A percentile compares a stretch with the other conserved stretches of the same genome.
Conservation (phyloP, 805 yeast species). For the Yamadazyma kitorensis region DNA sequence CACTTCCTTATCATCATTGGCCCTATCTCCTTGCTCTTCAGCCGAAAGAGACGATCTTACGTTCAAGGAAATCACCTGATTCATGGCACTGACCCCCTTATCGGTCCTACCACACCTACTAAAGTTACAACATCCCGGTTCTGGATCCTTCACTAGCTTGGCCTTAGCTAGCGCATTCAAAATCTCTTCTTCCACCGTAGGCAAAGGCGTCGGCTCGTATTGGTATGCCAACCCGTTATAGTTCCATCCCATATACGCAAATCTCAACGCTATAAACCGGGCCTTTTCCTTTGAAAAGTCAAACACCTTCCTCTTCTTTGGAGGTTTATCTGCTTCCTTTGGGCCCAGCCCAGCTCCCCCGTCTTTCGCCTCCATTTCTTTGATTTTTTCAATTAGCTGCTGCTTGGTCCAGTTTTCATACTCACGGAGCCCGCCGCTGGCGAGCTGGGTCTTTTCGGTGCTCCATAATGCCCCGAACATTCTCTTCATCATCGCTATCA, state of each 20-base stretch:
- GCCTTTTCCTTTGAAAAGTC: conserved; percentile 63
- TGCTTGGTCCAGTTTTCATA: conserved; percentile 65
- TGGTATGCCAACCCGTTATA: conserved; percentile 90
- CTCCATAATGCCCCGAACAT: conserved; percentile 19
- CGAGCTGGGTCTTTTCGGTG: conserved; percentile 12
- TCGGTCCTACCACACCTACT: conserved; percentile 96
- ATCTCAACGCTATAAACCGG: conserved; percentile 73
- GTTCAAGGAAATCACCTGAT: conserved; percentile 81
- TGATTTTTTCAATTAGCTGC: conserved; percentile 56
- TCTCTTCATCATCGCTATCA: conserved; percentile 25
- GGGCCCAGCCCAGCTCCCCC: neutral
- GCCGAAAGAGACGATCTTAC: conserved; percentile 65
- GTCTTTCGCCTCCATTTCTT: conserved; percentile 47
- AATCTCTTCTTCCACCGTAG: conserved; percentile 81
- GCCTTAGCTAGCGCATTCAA: conserved; percentile 69
- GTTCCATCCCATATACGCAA: conserved; percentile 92
- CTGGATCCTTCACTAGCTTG: conserved; percentile 57
- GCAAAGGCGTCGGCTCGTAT: conserved; percentile 68
- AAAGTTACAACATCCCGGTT: conserved; percentile 64
- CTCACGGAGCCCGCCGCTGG: conserved; percentile 15
- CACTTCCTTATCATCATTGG: conserved; percentile 63
- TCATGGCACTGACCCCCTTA: conserved; percentile 95
- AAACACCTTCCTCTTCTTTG: conserved; percentile 40
- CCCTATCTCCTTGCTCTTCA: conserved; percentile 60
- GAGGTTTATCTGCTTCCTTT: conserved; percentile 1